phyloP scores from a whole-genome alignment of 179 eudicot species.

The Drosera spatulata region DNA sequence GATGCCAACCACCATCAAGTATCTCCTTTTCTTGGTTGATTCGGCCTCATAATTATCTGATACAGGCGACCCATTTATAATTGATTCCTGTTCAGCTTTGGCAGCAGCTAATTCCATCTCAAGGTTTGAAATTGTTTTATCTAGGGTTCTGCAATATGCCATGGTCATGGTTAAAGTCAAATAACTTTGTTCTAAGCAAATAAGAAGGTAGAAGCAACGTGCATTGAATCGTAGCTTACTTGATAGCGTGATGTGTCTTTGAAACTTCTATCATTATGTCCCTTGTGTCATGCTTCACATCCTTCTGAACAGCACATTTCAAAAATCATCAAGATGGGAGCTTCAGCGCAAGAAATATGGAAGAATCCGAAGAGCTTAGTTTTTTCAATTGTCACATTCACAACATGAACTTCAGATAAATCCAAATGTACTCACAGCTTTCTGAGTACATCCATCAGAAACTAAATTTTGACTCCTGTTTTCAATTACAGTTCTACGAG shows the following conservation, averaged over 20 bases:
- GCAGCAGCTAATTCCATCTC: constrained; percentile 90
- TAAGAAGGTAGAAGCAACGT: too few relatives aligned
- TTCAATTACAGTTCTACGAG: constrained; percentile 43
- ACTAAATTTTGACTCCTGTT: constrained; percentile 52
- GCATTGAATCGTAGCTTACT: constrained; percentile 33
- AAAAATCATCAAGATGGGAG: not conserved
- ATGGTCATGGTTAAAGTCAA: too few relatives aligned
- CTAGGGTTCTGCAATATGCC: constrained; percentile 41
- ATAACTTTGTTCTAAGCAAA: too few relatives aligned
- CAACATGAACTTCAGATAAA: not conserved
- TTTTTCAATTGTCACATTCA: not conserved
- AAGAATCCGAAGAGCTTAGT: not conserved
- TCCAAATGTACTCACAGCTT: constrained; percentile 33
- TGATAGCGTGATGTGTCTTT: constrained; percentile 48
- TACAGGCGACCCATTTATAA: constrained; percentile 64
- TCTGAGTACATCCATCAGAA: constrained; percentile 39
- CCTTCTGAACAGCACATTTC: constrained; percentile 22
- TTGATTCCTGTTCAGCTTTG: constrained; percentile 60
- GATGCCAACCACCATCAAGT: constrained; percentile 79
- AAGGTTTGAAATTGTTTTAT: constrained; percentile 68
- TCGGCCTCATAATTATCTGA: constrained; percentile 22
- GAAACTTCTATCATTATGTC: constrained; percentile 45
- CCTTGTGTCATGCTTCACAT: constrained; percentile 30
- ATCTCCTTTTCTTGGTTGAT: constrained; percentile 41
- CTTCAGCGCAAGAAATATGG: not conserved